These are phyloP conservation scores for Solanum chiquidenum DNA, from an alignment of 257 asterid species.

Conservation along the genomic window DNA sequence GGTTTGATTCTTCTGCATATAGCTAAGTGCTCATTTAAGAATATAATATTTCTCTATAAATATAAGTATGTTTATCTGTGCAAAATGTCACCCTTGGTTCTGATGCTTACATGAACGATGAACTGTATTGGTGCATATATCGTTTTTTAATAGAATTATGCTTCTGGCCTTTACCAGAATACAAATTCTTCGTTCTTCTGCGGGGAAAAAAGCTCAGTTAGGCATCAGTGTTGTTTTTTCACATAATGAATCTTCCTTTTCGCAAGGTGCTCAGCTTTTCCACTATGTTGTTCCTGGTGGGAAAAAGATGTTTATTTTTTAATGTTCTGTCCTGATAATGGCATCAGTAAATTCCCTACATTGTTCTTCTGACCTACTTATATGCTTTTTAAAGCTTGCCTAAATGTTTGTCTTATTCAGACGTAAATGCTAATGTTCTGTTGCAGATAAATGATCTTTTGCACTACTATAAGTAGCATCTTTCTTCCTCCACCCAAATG, in stretches of 20 bases:
- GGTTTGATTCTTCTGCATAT: slow-evolving; percentile 1
- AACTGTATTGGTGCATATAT: background rate
- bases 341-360: background rate
- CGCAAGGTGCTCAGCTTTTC: slow-evolving; percentile 19
- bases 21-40: slow-evolving; percentile 34
- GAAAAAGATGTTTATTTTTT: background rate
- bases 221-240: slow-evolving; percentile 36
- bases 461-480: background rate
- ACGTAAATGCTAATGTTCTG: background rate
- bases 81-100: slow-evolving; percentile 41
- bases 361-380: background rate
- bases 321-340: slow-evolving; percentile 7
- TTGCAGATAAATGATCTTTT: background rate
- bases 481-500: background rate
- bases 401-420: background rate
- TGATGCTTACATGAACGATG: slow-evolving; percentile 39
- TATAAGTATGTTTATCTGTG: slow-evolving; percentile 23
- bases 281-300: slow-evolving; percentile 11
- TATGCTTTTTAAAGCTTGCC: background rate
- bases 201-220: background rate
- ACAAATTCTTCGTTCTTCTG: background rate
- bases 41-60: slow-evolving; percentile 22
- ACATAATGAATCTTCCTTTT: slow-evolving; percentile 38
- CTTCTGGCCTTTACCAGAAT: background rate
- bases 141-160: slow-evolving; percentile 18